Base-by-base conservation (phyloP, 805 yeast genomes). In the Candida xiaguanensis region DNA sequence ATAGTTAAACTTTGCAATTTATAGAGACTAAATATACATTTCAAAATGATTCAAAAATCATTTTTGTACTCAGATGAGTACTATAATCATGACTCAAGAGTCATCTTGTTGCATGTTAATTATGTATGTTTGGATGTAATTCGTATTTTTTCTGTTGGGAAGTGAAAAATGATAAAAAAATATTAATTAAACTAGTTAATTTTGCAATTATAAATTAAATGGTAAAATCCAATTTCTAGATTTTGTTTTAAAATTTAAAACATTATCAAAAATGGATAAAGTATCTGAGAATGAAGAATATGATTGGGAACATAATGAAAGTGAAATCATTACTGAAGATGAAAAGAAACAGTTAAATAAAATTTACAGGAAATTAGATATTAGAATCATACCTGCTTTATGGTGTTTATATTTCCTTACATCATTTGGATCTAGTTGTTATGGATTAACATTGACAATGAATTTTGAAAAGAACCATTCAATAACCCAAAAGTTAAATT, bases 401-500 rank as follows among this genome's bases (percentile, higher is more conserved):
- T 86, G 95, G 95, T 65, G 77, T 32, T 61, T 86, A 34, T 86
- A 86, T 56, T 86, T 86, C 52, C 63, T 87, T 38, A 78, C 89
- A 1, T 85, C 95, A 1, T 85, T 83, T 56, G 95, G 93, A 1
- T 70, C 80, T 3, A 77, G 78, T 22, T 85, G 85, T 13, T 87
- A 83, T 51, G 95, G 95, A 45, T 75, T 79, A 45, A 74, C 95
- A 0, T 67, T 86, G 43, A 86, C 95, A 6, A 86, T 86, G 95
- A 86, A 86, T 61, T 51, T 56, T 23, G 72, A 65, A 18, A 60
- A 56, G 23, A 78, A 79, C 7, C 89, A 86, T 50, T 82, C 93
- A 0, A 59, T 85, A 41, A 51, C 52, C 1, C 78, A 72, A 44
- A 56, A 75, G 7, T 68, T 86, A 23, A 48, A 65, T 0, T 65